Evolutionary conservation across 441 rosid genomes (phyloP), one percentile per base, ranked within the genome.

Genomic region (Pelargonium cotyledonis): DNA sequence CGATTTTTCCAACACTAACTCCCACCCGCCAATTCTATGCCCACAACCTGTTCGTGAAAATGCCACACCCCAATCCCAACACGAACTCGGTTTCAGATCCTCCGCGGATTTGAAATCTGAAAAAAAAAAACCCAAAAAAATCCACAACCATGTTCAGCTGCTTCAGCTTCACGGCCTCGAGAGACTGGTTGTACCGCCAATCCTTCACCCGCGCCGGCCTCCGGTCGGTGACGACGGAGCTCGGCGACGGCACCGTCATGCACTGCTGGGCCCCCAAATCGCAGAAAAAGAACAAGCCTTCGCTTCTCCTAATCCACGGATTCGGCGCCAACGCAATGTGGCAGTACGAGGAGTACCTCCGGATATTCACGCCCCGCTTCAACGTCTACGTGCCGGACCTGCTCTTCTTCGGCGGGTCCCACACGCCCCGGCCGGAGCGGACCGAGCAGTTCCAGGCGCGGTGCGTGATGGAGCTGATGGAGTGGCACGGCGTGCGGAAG

Each of bases 161-260:
- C 23, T 21, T 21, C 23, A 26, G 31, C 31, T 26, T 26, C 31
- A 26, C 31, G 31, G 31, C 31, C 31, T 26, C 31, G 31, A 26
- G 31, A 26, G 31, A 26, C 31, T 26, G 31, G 31, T 26, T 26
- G 31, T 26, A 26, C 31, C 31, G 31, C 3, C 31, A 26, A 26
- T 26, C 31, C 31, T 26, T 26, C 31, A 26, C 31, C 31, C 31
- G 31, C 31, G 31, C 31, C 31, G 31, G 31, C 31, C 46, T 41
- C 46, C 10, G 10, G 14, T 47, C 55, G 55, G 55, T 1, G 55
- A 47, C 55, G 70, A 84, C 88, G 6, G 90, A 88, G 71, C 85
- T 91, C 75, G 57, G 79, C 58, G 91, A 89, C 41, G 91, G 91
- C 69, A 89, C 92, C 67, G 67, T 85, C 19, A 81, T 91, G 68